Evolutionary conservation across 164 flowering plant genomes (phyloP), one percentile per base, ranked within the genome.

Genomic region (Nelumbo lutea): DNA sequence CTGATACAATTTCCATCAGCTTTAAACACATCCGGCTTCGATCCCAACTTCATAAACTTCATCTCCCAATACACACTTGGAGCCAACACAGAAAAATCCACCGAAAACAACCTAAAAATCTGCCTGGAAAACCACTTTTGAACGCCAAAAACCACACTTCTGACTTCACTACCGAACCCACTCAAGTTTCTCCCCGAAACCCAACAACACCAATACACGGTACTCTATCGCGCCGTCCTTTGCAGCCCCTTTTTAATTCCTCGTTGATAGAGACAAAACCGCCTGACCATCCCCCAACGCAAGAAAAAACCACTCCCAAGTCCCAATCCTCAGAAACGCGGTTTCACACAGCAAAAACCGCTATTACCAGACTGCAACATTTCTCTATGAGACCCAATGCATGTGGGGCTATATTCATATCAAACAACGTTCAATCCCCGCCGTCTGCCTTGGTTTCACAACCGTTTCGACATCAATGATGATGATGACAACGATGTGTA

Each of bases 1-100:
- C 88, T 84, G 55, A 72, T 66, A 73, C 66, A 56, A 70, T 77
- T 82, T 4, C 85, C 91, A 65, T 87, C 91, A 45, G 83, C 77
- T 71, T 82, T 88, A 74, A 89, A 86, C 1, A 85, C 79, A 82
- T 89, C 91, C 57, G 90, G 27, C 27, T 27, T 27, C 27, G 27
- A 27, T 27, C 27, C 27, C 27, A 27, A 27, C 27, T 27, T 27
- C 27, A 27, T 27, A 27, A 27, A 27, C 27, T 27, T 27, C 27
- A 27, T 27, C 27, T 27, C 27, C 27, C 67, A 55, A n/a, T 65
- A 52, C 27, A 4, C 44, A 45, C 41, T 9, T 42, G 42, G 4
- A 50, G 40, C 27, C 41, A 45, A 39, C 15, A 39, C 39, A 39
- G 1, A 14, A 57, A 61, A 2, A 9, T 7, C 60, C 27, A 27